Evolutionary conservation across 2,329 filamentous ascomycete species (phyloP).

Genomic region (Gremmenia infestans): DNA sequence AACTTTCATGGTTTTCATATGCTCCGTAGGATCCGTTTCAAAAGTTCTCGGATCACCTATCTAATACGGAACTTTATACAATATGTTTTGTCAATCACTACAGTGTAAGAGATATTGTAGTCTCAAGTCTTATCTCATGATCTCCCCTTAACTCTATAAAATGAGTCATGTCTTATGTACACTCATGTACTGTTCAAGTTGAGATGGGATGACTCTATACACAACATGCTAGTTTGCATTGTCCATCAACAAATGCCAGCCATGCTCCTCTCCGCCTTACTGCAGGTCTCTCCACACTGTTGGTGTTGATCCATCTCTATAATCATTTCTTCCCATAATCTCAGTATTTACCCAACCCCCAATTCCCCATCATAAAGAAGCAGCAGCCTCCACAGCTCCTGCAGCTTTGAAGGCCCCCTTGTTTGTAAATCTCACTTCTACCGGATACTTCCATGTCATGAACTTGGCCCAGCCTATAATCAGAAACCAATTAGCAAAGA

Average conservation of each 20-base stretch:
- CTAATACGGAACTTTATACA: no score
- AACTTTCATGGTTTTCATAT: no score
- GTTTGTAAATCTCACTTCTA: conserved; percentile 64
- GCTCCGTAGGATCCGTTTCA: no score
- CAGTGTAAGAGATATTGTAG: no score
- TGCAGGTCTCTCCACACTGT: conserved; percentile 3
- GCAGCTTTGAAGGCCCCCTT: conserved; percentile 58
- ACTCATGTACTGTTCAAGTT: background rate
- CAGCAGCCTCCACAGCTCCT: conserved; percentile 57
- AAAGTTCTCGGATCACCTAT: no score
- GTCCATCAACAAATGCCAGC: conserved; percentile 8
- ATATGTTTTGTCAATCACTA: no score
- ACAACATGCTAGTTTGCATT: conserved; percentile 2
- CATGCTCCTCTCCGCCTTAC: conserved; percentile 3
- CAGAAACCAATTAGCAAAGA: conserved; percentile 3
- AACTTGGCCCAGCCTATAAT: conserved; percentile 78
- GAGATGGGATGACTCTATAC: conserved; percentile 8
- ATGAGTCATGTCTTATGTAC: conserved; percentile 8
- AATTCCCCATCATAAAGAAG: conserved; percentile 20
- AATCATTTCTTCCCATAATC: background rate
- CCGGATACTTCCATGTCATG: conserved; percentile 90
- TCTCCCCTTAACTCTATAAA: background rate
- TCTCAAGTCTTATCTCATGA: background rate
- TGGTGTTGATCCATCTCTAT: conserved; percentile 2
- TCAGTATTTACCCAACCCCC: background rate